Base-by-base conservation (phyloP, 2,329 filamentous ascomycete genomes). In the Sarocladium kiliense region DNA sequence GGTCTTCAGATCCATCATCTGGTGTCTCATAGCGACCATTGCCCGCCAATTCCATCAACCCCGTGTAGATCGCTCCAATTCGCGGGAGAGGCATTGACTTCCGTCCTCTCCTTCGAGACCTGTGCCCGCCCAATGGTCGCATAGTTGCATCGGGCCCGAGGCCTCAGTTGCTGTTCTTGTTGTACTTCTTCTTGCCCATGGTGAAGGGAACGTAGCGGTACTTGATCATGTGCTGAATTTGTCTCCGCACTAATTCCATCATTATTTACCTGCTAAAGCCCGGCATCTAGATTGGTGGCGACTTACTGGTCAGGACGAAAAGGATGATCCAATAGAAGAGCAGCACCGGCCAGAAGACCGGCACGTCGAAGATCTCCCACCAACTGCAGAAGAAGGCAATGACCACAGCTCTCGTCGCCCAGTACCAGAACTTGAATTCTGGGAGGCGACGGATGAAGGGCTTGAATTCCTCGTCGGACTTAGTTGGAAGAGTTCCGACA, bases 141-240 rank as follows among this genome's bases (percentile, higher is more conserved):
- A 11, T 27, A 12, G 7, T 32, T 10, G 25, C 36, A 49, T 27
- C 42, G 14, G 2, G 39, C 44, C 44, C 44, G n/a, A n/a, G 6
- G n/a, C 5, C 30, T 51, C 27, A 74, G 55, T 74, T 73, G 74
- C 75, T 85, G 74, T 77, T 81, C 76, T 85, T 87, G 68, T 73
- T 77, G 71, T 94, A 95, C 68, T 83, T 86, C 60, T 89, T 80
- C 83, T 97, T 97, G 73, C 92, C 92, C 62, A 96, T 85, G 39
- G 89, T 87, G 77, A 97, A 96, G 39, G 92, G 91, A 27, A 96
- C 91, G 70, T 96, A 99, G 75, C 93, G 90, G 79, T 97, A 99
- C 79, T 97, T 99, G 82, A 99, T 93, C 94, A 99, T 99, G 77
- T 97, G 94, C 77, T 99, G 94, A 65, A 99, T 99, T 77, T 99